Evolutionary conservation across 2,329 filamentous ascomycete genomes (phyloP).

Genomic region (Trichoderma semiorbis): DNA sequence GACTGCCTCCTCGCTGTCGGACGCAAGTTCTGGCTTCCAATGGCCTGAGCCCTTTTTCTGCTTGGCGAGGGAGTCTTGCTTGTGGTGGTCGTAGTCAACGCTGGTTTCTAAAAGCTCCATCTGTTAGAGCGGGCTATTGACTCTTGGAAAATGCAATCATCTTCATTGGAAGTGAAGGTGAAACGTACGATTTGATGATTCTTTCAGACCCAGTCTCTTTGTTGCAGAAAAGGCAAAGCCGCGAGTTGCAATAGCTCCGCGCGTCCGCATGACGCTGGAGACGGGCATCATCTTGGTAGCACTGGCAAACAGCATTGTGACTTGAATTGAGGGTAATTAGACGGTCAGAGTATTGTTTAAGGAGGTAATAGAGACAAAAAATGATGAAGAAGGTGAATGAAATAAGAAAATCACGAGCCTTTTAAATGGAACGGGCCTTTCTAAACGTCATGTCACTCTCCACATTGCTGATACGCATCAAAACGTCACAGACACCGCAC

Average conservation of each 20-base stretch:
- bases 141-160: not conserved
- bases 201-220: slow-evolving; percentile 33
- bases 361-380: not conserved
- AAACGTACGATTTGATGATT: slow-evolving; percentile 35
- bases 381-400: not conserved
- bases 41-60: slow-evolving; percentile 66
- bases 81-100: slow-evolving; percentile 53
- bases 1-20: slow-evolving; percentile 74
- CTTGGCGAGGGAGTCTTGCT: slow-evolving; percentile 61
- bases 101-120: slow-evolving; percentile 29
- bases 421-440: not conserved
- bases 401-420: not conserved
- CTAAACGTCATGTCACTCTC: slow-evolving; percentile 6
- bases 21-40: slow-evolving; percentile 76
- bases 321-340: not conserved
- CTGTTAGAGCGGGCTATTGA: not conserved
- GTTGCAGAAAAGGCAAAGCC: slow-evolving; percentile 30
- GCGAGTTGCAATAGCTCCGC: slow-evolving; percentile 26
- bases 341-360: not conserved
- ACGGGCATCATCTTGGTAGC: slow-evolving; percentile 30
- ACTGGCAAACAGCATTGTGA: not conserved
- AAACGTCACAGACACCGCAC: slow-evolving; percentile 16
- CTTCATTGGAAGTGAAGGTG: not conserved
- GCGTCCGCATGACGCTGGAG: slow-evolving; percentile 21
- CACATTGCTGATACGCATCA: not conserved